These are phyloP conservation scores for Phytophthora agathidicida DNA, from an alignment of 352 stramenopile genomes.

Conservation along the genomic window DNA sequence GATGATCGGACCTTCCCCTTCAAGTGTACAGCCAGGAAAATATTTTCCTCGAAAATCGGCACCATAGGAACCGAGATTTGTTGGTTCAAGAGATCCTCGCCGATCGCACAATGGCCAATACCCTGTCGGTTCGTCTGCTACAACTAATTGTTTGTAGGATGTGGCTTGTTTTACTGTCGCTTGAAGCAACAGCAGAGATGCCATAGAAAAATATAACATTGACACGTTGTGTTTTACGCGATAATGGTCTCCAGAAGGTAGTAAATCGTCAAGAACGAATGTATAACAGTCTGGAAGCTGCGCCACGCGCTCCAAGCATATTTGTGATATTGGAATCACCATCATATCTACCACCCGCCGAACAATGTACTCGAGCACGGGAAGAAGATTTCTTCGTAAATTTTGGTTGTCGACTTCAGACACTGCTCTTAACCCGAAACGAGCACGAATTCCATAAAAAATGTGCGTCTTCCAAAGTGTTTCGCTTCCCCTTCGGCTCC, in stretches of 20 bases:
- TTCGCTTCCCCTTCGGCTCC: conserved; percentile 61
- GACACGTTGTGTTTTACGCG: conserved; percentile 87
- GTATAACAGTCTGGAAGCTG: conserved; percentile 66
- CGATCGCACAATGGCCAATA: conserved; percentile 92
- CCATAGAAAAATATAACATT: conserved; percentile 89
- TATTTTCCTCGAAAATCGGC: conserved; percentile 59
- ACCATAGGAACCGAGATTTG: conserved; percentile 73
- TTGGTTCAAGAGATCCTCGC: conserved; percentile 62
- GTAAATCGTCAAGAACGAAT: conserved; percentile 84
- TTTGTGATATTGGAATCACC: conserved; percentile 48
- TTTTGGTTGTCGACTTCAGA: conserved; percentile 84
- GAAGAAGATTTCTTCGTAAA: conserved; percentile 59
- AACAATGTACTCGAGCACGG: conserved; percentile 61
- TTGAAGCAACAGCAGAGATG: conserved; percentile 79
- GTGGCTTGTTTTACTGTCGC: conserved; percentile 77
- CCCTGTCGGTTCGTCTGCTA: conserved; percentile 65
- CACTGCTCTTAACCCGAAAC: conserved; percentile 72
- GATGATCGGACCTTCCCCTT: conserved; percentile 73
- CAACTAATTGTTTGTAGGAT: conserved; percentile 82
- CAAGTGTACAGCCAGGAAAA: conserved; percentile 65
- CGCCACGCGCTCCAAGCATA: conserved; percentile 52
- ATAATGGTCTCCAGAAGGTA: conserved; percentile 33
- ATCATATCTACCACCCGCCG: conserved; percentile 56
- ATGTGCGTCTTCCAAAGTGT: conserved; percentile 76
- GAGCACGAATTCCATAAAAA: conserved; percentile 71